phyloP scores from a whole-genome alignment of 805 yeast genomes.

The Saccharomycopsis fermentans region DNA sequence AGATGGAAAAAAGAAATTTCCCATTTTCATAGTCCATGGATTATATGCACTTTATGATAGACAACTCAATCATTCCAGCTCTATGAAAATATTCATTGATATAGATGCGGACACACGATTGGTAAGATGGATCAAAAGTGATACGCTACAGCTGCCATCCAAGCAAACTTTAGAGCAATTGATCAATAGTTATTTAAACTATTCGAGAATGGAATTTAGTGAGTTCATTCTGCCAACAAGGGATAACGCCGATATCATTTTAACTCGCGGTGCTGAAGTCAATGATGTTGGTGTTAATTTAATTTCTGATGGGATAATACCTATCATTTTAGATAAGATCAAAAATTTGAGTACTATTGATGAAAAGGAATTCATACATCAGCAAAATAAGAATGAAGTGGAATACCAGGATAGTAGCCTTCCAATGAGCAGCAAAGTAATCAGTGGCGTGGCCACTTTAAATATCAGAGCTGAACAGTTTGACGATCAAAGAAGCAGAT shows the following conservation, averaged over 20 bases:
- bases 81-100: constrained; percentile 65
- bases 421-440: constrained; percentile 1
- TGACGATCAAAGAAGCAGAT: constrained; percentile 33
- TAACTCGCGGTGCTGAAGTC: constrained; percentile 60
- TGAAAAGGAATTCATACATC: not conserved
- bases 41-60: constrained; percentile 66
- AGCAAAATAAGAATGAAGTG: not conserved
- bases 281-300: constrained; percentile 38
- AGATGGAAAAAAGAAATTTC: constrained; percentile 1
- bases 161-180: constrained; percentile 23
- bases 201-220: constrained; percentile 56
- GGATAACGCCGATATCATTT: constrained; percentile 61
- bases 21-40: constrained; percentile 54
- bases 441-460: constrained; percentile 20
- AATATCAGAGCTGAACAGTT: constrained; percentile 28
- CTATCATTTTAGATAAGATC: constrained; percentile 22
- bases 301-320: constrained; percentile 54
- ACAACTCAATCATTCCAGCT: constrained; percentile 43
- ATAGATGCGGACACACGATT: constrained; percentile 79
- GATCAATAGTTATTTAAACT: constrained; percentile 38
- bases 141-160: constrained; percentile 17
- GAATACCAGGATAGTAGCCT: not conserved
- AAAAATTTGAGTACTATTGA: not conserved
- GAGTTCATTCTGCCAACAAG: constrained; percentile 60
- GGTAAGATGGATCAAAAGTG: constrained; percentile 51